Evolutionary conservation across 352 stramenopile genomes (phyloP).

Genomic region (Globisporangium echinulatum): DNA sequence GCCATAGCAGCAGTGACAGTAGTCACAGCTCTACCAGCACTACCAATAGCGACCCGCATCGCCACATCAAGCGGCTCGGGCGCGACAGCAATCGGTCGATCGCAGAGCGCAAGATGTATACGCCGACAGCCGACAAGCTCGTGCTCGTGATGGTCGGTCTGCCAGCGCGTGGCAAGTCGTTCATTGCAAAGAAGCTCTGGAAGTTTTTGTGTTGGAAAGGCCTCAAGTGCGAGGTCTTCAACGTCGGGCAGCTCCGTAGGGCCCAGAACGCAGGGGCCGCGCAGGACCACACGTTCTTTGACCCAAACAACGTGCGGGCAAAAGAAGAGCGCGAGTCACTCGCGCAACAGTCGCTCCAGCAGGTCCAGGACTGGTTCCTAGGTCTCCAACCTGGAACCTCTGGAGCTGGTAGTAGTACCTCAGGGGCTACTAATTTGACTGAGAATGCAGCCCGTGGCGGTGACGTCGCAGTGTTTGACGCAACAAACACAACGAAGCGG

Average conservation of each 20-base stretch:
- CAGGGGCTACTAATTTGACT: too few relatives aligned
- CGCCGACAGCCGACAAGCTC: slow-evolving; percentile 88
- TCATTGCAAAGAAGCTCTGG: slow-evolving; percentile 91
- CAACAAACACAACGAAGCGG: slow-evolving; percentile 84
- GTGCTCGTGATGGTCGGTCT: slow-evolving; percentile 95
- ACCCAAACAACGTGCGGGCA: slow-evolving; percentile 82
- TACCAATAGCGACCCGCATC: slow-evolving; percentile 2
- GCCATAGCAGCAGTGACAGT: background rate
- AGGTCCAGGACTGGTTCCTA: slow-evolving; percentile 61
- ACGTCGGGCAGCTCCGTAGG: slow-evolving; percentile 92
- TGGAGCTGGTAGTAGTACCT: too few relatives aligned
- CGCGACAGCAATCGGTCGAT: slow-evolving; percentile 25
- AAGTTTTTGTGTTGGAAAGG: slow-evolving; percentile 82
- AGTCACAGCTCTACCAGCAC: too few relatives aligned
- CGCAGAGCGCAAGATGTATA: slow-evolving; percentile 73
- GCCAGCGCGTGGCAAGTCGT: slow-evolving; percentile 93
- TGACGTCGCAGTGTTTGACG: slow-evolving; percentile 88
- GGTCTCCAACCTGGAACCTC: slow-evolving; percentile 8
- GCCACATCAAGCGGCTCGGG: slow-evolving; percentile 9
- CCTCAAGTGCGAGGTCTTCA: slow-evolving; percentile 87
- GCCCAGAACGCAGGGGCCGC: slow-evolving; percentile 49
- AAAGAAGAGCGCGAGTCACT: slow-evolving; percentile 69
- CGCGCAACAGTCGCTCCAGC: slow-evolving; percentile 69
- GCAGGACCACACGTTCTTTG: slow-evolving; percentile 90
- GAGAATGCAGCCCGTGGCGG: slow-evolving; percentile 24